Base-by-base conservation (phyloP, 2,329 filamentous ascomycete genomes). In the Sporothrix protearum region DNA sequence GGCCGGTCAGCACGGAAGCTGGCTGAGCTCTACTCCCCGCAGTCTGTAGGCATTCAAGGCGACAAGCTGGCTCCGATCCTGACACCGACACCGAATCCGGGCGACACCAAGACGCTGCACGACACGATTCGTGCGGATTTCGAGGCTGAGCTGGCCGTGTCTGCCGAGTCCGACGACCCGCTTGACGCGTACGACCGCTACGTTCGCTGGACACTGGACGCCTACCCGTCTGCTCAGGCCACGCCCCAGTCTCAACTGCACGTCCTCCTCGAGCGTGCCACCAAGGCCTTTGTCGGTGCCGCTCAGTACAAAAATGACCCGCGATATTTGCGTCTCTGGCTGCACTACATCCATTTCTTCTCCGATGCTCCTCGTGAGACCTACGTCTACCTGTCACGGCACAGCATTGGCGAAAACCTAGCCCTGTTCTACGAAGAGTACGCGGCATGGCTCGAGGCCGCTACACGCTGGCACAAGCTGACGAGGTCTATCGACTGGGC, bases 391-490 rank as follows among this genome's bases (percentile, higher is more conserved):
- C 85, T 99, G 47, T 91, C 95, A 14, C 91, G 94, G 68, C 94
- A 99, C 78, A 87, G 86, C 74, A 93, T 99, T 73, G 96, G 95
- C 73, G 94, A 97, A 77, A 85, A 86, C 0, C 86, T 99, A 2
- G 96, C 96, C 1, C 84, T 98, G 3, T 99, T 94, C 80, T 99
- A 99, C 81, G 96, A 99, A 79, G 96, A 98, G 78, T 99, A 97
- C 78, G 94, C 96, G 0, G 91, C 89, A 1, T 98, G 94, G 93
- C 84, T 99, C 7, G 96, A 99, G 82, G 85, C 88, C 47, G 92
- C 90, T 7, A 92, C 89, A 16, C 86, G 95, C 74, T 97, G 93
- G 87, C 85, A 28, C 96, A 99, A 80, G 95, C 96, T 0, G 94
- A 97, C 76, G 96, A 99, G 80, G 92, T 99, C 0, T 98, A 96